These are phyloP conservation scores for Eutrema heterophyllum DNA, from an alignment of 345 rosid genomes.

Conservation along the genomic window DNA sequence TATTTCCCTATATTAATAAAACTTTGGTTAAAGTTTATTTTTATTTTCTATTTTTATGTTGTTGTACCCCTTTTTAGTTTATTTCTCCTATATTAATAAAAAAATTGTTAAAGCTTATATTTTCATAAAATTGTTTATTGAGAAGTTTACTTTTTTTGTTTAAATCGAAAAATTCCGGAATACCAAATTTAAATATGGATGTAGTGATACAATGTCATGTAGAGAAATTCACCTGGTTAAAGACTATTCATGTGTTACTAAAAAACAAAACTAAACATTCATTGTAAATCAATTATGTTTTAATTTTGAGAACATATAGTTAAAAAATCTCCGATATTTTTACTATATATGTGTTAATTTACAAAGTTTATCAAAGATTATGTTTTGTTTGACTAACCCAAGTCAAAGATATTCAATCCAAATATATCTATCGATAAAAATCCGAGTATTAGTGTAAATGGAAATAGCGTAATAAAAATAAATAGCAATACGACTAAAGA, in stretches of 20 bases:
- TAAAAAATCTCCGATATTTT: neutral
- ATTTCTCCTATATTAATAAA: neutral
- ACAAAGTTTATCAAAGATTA: neutral
- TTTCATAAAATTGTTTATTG: neutral
- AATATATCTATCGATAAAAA: neutral
- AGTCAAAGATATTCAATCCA: constrained; percentile 3
- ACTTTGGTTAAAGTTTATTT: neutral
- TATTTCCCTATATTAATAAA: neutral
- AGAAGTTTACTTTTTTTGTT: neutral
- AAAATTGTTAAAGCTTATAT: neutral
- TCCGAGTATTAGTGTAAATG: neutral
- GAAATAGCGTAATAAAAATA: neutral
- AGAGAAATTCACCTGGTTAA: neutral
- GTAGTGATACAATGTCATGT: neutral
- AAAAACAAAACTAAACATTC: neutral
- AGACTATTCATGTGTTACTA: neutral
- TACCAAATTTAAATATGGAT: neutral
- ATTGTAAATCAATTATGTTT: neutral
- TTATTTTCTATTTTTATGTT: neutral
- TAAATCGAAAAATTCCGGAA: neutral
- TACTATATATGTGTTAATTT: neutral
- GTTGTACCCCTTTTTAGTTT: neutral
- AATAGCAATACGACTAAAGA: neutral
- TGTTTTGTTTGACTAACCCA: neutral
- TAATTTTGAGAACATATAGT: no score